Conservation (phyloP, 495 filamentous ascomycete genomes). For the Glonium stellatum region DNA sequence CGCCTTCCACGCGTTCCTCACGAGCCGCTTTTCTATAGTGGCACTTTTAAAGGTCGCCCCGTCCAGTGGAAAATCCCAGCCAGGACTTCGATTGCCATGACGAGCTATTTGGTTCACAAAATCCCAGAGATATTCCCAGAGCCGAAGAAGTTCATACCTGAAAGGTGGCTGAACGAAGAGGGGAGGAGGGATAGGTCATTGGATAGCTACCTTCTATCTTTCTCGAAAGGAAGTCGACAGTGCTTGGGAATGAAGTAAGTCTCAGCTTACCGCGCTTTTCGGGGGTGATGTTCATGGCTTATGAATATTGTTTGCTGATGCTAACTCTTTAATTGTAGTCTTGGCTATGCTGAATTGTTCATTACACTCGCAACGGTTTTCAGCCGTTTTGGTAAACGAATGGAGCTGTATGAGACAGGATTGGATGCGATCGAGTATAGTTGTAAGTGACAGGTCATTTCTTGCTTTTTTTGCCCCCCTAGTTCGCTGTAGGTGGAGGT, state of each 20-base stretch:
- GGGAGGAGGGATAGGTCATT: not conserved
- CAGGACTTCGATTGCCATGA: slow-evolving; percentile 35
- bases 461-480: no score
- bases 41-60: not conserved
- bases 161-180: slow-evolving; percentile 42
- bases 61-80: slow-evolving; percentile 24
- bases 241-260: not conserved
- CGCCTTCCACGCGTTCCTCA: not conserved
- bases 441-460: no score
- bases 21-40: not conserved
- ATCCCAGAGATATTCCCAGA: slow-evolving; percentile 41
- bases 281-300: no score
- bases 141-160: slow-evolving; percentile 42
- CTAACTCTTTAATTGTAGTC: not conserved
- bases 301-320: no score
- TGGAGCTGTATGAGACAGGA: not conserved
- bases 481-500: no score
- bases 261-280: no score
- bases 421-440: no score
- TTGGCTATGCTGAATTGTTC: not conserved
- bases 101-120: slow-evolving; percentile 41
- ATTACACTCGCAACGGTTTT: not conserved
- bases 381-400: not conserved
- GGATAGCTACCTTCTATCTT: not conserved
- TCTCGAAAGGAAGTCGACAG: not conserved